A percentile compares a stretch with the other conserved stretches of the same genome.
phyloP scores from a whole-genome alignment of 192 early-diverging fungal genomes.

The Backusella psychrophila region DNA sequence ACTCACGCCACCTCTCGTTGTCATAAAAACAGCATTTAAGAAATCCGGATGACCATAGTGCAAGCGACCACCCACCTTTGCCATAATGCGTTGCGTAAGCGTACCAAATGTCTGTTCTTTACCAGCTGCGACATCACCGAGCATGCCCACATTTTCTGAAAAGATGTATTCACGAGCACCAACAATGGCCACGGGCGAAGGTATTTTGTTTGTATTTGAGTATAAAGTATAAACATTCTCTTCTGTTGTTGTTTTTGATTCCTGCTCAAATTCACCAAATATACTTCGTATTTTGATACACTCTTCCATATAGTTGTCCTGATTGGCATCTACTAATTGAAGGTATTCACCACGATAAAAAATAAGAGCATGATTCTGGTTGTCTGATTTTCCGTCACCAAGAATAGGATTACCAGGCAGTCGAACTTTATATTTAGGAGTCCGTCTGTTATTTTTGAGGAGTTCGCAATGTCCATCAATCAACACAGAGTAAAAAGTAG shows the following conservation, averaged over 20 bases:
- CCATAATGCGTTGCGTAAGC: constrained; percentile 71
- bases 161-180: constrained; percentile 74
- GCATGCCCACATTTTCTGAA: constrained; percentile 66
- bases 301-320: constrained; percentile 81
- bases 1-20: constrained; percentile 68
- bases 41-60: constrained; percentile 82
- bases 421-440: constrained; percentile 62
- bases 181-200: constrained; percentile 67
- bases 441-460: constrained; percentile 50
- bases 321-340: constrained; percentile 76
- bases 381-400: constrained; percentile 77
- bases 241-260: constrained; percentile 34
- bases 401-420: constrained; percentile 72
- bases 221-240: constrained; percentile 55
- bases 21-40: constrained; percentile 72
- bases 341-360: constrained; percentile 75
- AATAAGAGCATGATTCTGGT: constrained; percentile 73
- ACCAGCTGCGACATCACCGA: constrained; percentile 73
- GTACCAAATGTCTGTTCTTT: constrained; percentile 78
- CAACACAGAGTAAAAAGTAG: constrained; percentile 46
- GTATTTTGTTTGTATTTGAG: constrained; percentile 34
- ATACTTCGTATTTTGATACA: constrained; percentile 73
- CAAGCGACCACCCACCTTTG: constrained; percentile 63
- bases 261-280: constrained; percentile 70
- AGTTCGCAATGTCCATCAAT: constrained; percentile 67